Percentiles rank a stretch among this genome's conserved stretches.
These are phyloP conservation scores for Xylaria intraflava DNA, from an alignment of 495 filamentous ascomycete species.

Conservation along the genomic window DNA sequence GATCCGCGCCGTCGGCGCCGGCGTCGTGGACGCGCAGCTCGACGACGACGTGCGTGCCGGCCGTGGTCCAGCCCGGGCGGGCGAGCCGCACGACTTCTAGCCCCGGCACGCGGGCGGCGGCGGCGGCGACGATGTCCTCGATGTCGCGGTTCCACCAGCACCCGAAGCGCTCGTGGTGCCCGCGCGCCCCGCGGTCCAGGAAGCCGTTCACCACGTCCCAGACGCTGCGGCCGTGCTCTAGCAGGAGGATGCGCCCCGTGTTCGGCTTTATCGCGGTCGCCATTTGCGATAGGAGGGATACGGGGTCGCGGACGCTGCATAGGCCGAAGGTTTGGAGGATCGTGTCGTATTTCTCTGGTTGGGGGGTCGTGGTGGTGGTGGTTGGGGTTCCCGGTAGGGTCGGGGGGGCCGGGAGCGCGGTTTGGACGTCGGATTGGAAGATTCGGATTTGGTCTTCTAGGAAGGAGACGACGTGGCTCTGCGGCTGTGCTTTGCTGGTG, in stretches of 20 bases:
- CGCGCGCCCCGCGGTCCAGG: conserved; percentile 68
- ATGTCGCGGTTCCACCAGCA: conserved; percentile 99
- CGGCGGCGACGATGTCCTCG: conserved; percentile 57
- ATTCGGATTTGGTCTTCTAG: conserved; percentile 30
- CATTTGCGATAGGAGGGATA: conserved; percentile 55
- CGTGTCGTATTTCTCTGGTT: conserved; percentile 75
- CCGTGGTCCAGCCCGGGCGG: conserved; percentile 56
- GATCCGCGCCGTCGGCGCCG: neutral
- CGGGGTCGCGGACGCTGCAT: conserved; percentile 76
- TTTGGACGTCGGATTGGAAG: conserved; percentile 34
- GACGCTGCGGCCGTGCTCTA: conserved; percentile 84
- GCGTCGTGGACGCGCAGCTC: conserved; percentile 34
- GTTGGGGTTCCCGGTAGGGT: conserved; percentile 17
- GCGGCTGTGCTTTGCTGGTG: neutral
- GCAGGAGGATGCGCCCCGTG: conserved; percentile 68
- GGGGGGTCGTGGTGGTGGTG: conserved; percentile 11
- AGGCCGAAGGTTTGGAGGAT: conserved; percentile 89
- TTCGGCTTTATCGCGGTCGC: conserved; percentile 45
- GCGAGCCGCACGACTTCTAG: conserved; percentile 67
- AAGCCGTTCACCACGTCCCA: conserved; percentile 71
- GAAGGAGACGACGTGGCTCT: conserved; percentile 25
- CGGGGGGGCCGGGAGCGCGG: conserved; percentile 20
- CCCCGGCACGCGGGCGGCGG: conserved; percentile 55
- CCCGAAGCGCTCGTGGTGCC: conserved; percentile 77
- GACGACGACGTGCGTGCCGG: conserved; percentile 55